Conservation (phyloP, 805 yeast genomes). For the Metschnikowia arizonensis region DNA sequence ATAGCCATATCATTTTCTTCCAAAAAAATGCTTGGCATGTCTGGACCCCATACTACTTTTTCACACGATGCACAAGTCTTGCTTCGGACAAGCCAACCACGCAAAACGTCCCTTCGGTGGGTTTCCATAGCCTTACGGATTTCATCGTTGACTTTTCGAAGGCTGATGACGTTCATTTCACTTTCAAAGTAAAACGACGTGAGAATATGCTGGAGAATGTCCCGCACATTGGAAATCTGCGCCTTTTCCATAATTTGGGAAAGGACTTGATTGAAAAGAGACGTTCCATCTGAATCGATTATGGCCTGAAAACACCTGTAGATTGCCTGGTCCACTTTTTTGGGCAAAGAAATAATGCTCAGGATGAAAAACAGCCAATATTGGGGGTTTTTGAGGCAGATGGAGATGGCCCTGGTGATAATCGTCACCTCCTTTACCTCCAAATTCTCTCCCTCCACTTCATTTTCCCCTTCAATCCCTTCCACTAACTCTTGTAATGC, state of each 20-base stretch:
- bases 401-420: constrained; percentile 8
- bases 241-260: constrained; percentile 16
- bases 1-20: constrained; percentile 46
- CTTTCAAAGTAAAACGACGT: constrained; percentile 63
- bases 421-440: background rate
- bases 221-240: constrained; percentile 55
- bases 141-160: constrained; percentile 53
- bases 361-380: constrained; percentile 31
- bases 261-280: constrained; percentile 11
- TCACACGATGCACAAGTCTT: constrained; percentile 75
- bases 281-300: constrained; percentile 23
- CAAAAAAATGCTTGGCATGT: constrained; percentile 37
- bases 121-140: constrained; percentile 45
- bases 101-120: constrained; percentile 38
- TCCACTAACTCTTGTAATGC: constrained; percentile 31
- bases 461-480: constrained; percentile 21
- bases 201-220: constrained; percentile 58
- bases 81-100: constrained; percentile 57
- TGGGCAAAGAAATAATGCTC: constrained; percentile 17
- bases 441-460: constrained; percentile 13
- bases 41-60: constrained; percentile 65
- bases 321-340: constrained; percentile 25
- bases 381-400: constrained; percentile 20
- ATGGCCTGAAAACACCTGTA: constrained; percentile 32
- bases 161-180: constrained; percentile 47